Percentiles rank a stretch among this genome's conserved stretches.
phyloP scores from a whole-genome alignment of 2,329 filamentous ascomycete species.

The Apiospora koreana region DNA sequence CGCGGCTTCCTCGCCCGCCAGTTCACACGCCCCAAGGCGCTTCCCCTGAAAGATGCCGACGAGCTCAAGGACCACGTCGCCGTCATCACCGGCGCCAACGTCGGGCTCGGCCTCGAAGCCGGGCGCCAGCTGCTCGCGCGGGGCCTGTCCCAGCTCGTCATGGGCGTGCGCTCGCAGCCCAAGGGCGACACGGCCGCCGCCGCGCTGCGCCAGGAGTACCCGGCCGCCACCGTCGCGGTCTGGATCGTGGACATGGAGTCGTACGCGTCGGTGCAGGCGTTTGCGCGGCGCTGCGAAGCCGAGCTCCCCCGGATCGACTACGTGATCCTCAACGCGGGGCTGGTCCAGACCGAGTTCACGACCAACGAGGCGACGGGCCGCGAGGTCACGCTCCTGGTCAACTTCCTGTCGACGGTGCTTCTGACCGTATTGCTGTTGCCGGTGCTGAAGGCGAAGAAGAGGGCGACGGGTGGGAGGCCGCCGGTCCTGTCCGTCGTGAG shows the following conservation, averaged over 20 bases:
- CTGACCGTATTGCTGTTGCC: constrained; percentile 22
- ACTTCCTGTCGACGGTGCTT: constrained; percentile 22
- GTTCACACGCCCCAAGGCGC: constrained; percentile 1
- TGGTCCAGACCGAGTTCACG: constrained; percentile 3
- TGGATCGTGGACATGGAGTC: constrained; percentile 40
- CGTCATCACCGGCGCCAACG: constrained; percentile 37
- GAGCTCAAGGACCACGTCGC: constrained; percentile 32
- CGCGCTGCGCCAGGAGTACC: constrained; percentile 26
- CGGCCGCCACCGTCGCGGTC: constrained; percentile 34
- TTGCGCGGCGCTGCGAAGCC: constrained; percentile 29
- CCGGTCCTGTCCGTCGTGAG: constrained; percentile 18
- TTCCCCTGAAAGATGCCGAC: not conserved
- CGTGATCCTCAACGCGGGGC: constrained; percentile 30
- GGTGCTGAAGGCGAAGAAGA: constrained; percentile 13
- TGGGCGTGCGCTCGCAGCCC: constrained; percentile 35
- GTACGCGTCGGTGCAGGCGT: constrained; percentile 37
- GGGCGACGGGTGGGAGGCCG: constrained; percentile 1
- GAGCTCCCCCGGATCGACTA: constrained; percentile 24
- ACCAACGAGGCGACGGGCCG: constrained; percentile 12
- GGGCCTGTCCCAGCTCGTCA: constrained; percentile 34
- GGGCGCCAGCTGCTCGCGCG: constrained; percentile 35
- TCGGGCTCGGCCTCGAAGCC: constrained; percentile 35
- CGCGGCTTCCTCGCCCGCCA: constrained; percentile 13
- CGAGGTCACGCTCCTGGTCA: constrained; percentile 23
- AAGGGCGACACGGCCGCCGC: constrained; percentile 35